These are phyloP conservation scores for sorghum (Sorghum bicolor) DNA, from an alignment of 176 grass and related monocot genomes.

Conservation along the genomic window DNA sequence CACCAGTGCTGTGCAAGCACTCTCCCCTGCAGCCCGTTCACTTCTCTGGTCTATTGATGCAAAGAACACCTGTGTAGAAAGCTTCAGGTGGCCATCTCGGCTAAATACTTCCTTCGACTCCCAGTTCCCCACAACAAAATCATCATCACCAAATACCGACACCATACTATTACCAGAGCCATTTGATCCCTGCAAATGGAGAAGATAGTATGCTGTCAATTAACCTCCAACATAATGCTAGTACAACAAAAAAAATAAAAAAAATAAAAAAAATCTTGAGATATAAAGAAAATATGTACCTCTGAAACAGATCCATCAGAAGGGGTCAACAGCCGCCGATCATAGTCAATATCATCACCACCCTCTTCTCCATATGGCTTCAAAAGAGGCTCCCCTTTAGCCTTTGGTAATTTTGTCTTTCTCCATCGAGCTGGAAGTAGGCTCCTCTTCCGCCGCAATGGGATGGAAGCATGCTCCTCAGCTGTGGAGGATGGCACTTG, in stretches of 20 bases:
- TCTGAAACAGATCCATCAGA: slow-evolving; percentile 57
- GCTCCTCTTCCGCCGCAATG: slow-evolving; percentile 57
- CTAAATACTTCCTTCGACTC: slow-evolving; percentile 64
- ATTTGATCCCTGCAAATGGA: slow-evolving; percentile 56
- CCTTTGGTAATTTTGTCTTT: slow-evolving; percentile 72
- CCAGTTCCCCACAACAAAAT: slow-evolving; percentile 91
- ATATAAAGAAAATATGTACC: slow-evolving; percentile 41
- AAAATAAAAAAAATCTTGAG: background rate
- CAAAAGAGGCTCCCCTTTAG: slow-evolving; percentile 90
- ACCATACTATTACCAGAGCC: slow-evolving; percentile 45
- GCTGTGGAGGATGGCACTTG: slow-evolving; percentile 38
- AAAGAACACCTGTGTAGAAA: slow-evolving; percentile 78
- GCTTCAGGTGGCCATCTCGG: slow-evolving; percentile 80
- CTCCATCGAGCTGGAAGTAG: slow-evolving; percentile 82
- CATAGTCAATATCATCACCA: slow-evolving; percentile 96
- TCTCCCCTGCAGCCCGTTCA: slow-evolving; percentile 84
- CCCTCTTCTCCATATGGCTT: slow-evolving; percentile 89
- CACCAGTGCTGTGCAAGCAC: slow-evolving; percentile 89
- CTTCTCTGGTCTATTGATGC: slow-evolving; percentile 96
- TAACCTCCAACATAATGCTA: background rate
- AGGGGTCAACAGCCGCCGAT: slow-evolving; percentile 71
- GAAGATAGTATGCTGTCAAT: slow-evolving; percentile 23
- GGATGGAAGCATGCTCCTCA: slow-evolving; percentile 36
- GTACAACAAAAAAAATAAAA: background rate
- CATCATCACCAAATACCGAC: slow-evolving; percentile 83